Conservation (phyloP, 768 basidiomycete genomes). For the Albatrellus ellisii region DNA sequence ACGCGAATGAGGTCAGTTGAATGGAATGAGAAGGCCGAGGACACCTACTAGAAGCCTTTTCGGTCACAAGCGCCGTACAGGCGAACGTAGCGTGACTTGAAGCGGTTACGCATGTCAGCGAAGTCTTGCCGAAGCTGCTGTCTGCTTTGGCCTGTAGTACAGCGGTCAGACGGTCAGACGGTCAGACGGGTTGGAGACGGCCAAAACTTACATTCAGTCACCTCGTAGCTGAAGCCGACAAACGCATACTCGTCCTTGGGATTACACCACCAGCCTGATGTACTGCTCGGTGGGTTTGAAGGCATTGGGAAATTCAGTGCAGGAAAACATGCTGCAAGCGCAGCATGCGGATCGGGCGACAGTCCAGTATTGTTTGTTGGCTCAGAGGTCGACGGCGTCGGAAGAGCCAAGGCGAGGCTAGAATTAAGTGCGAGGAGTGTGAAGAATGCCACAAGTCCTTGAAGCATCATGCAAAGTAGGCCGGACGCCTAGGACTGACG, state of each 20-base stretch:
- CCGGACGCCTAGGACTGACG: too few relatives aligned
- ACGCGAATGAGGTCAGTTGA: not conserved
- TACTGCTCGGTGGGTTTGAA: conserved; percentile 24
- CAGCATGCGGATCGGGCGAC: too few relatives aligned
- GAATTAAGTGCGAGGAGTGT: too few relatives aligned
- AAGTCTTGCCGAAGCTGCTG: conserved; percentile 41
- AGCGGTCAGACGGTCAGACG: conserved; percentile 2
- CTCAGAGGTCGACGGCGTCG: too few relatives aligned
- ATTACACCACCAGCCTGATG: conserved; percentile 38
- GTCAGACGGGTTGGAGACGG: not conserved
- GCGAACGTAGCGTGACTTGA: conserved; percentile 54
- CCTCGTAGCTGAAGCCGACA: conserved; percentile 66
- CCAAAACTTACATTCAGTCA: conserved; percentile 39
- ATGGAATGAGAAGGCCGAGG: not conserved
- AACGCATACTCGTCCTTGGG: conserved; percentile 56
- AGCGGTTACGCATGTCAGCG: conserved; percentile 40
- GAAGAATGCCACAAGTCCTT: too few relatives aligned
- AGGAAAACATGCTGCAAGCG: conserved; percentile 30
- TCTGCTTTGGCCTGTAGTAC: conserved; percentile 41
- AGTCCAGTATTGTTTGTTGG: too few relatives aligned
- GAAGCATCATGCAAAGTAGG: too few relatives aligned
- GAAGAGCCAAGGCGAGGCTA: too few relatives aligned
- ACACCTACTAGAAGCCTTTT: conserved; percentile 25
- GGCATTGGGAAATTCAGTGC: conserved; percentile 43
- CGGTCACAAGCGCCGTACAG: conserved; percentile 30